Percentiles rank a stretch among this genome's conserved stretches.
Conservation (phyloP, 2,329 filamentous ascomycete genomes). For the Colletotrichum sp. region DNA sequence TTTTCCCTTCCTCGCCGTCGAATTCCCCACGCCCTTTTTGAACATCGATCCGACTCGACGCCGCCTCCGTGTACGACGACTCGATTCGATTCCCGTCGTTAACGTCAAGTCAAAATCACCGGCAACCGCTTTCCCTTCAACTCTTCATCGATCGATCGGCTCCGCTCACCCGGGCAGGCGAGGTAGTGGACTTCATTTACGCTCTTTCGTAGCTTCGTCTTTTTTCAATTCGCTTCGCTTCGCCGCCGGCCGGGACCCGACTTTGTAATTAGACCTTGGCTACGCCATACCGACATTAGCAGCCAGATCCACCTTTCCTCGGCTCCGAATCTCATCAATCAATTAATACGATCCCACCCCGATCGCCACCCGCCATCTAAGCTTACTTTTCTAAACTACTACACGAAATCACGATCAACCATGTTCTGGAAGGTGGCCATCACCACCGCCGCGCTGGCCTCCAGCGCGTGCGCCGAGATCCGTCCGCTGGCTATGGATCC, state of each 20-base stretch:
- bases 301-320: slow-evolving; percentile 8
- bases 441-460: slow-evolving; percentile 15
- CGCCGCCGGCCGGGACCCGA: slow-evolving; percentile 24
- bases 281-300: slow-evolving; percentile 5
- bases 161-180: not conserved
- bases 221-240: slow-evolving; percentile 20
- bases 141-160: not conserved
- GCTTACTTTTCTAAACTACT: not conserved
- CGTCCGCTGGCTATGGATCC: slow-evolving; percentile 25
- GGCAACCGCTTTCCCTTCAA: not conserved
- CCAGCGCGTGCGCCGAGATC: slow-evolving; percentile 20
- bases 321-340: not conserved
- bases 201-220: slow-evolving; percentile 14
- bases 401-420: not conserved
- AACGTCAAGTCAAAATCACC: slow-evolving; percentile 1
- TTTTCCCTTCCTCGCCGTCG: not conserved
- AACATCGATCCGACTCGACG: slow-evolving; percentile 23
- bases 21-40: slow-evolving; percentile 4
- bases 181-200: slow-evolving; percentile 1
- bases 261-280: slow-evolving; percentile 20
- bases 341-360: slow-evolving; percentile 11
- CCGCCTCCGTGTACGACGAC: not conserved
- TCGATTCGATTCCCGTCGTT: slow-evolving; percentile 9
- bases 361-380: not conserved
- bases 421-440: slow-evolving; percentile 22